These are phyloP conservation scores for Galerina marginata DNA, from an alignment of 768 basidiomycete genomes.

Conservation along the genomic window DNA sequence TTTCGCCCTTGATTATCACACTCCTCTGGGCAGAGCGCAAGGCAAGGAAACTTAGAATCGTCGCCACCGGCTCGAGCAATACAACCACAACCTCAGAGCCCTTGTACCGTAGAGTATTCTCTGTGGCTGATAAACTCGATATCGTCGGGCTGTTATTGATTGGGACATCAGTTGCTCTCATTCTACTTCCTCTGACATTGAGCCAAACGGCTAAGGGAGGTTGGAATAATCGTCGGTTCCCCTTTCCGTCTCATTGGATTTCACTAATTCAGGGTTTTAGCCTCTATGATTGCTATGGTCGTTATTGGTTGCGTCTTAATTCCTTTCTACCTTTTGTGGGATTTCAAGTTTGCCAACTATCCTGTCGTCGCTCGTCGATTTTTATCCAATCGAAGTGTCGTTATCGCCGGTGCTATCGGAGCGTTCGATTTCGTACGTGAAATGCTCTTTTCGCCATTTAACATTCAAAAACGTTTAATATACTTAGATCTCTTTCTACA, in stretches of 20 bases:
- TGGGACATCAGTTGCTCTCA: conserved; percentile 52
- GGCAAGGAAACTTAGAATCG: conserved; percentile 43
- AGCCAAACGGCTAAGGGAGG: conserved; percentile 41
- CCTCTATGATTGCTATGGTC: conserved; percentile 57
- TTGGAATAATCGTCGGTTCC: conserved; percentile 53
- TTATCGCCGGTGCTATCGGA: conserved; percentile 64
- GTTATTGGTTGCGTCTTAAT: conserved; percentile 50
- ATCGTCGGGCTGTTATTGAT: conserved; percentile 56
- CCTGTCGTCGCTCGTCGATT: conserved; percentile 70
- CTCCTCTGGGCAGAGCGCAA: conserved; percentile 61
- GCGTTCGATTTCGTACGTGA: conserved; percentile 63
- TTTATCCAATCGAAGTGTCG: conserved; percentile 59
- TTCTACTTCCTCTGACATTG: conserved; percentile 62
- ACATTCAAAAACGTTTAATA: neutral
- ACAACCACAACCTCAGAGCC: neutral
- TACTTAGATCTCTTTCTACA: conserved; percentile 63
- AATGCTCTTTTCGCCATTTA: neutral
- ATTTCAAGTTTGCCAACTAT: conserved; percentile 52
- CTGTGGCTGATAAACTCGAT: conserved; percentile 45
- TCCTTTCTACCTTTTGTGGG: conserved; percentile 50
- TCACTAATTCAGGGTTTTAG: conserved; percentile 32
- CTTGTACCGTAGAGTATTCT: conserved; percentile 25
- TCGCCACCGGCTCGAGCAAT: conserved; percentile 6
- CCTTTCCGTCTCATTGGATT: neutral
- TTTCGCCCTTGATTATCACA: conserved; percentile 57